These are phyloP conservation scores for Penicillium psychrofluorescens DNA, from an alignment of 495 filamentous ascomycete genomes.

Conservation along the genomic window DNA sequence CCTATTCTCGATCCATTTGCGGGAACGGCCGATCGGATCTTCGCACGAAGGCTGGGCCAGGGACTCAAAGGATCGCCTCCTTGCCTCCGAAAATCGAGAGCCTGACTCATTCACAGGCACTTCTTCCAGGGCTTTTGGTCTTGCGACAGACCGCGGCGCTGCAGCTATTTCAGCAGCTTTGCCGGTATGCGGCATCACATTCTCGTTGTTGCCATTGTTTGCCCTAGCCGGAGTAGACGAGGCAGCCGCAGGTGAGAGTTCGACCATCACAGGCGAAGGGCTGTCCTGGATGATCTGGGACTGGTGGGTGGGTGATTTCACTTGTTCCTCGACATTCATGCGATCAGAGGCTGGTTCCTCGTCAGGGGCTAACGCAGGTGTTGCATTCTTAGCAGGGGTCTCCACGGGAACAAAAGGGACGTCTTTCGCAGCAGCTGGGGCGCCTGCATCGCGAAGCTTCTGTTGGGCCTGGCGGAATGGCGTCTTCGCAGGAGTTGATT, in stretches of 20 bases:
- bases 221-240: too few species aligned
- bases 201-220: constrained; percentile 18
- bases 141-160: constrained; percentile 8
- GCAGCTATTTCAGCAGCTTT: constrained; percentile 11
- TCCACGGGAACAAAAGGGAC: not conserved
- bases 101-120: constrained; percentile 25
- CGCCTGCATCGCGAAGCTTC: not conserved
- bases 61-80: not conserved
- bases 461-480: not conserved
- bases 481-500: constrained; percentile 1
- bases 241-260: too few species aligned
- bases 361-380: constrained; percentile 7
- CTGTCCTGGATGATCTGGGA: constrained; percentile 12
- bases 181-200: constrained; percentile 9
- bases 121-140: not conserved
- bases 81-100: constrained; percentile 1
- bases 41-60: constrained; percentile 5
- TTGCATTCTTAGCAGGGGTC: constrained; percentile 6
- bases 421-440: not conserved
- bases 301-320: constrained; percentile 12
- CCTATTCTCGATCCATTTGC: constrained; percentile 22
- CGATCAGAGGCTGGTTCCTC: constrained; percentile 1
- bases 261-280: constrained; percentile 8
- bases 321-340: constrained; percentile 4
- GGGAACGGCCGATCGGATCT: constrained; percentile 11